phyloP scores from a whole-genome alignment of 495 filamentous ascomycete genomes.

The Penicillium mononematosum region DNA sequence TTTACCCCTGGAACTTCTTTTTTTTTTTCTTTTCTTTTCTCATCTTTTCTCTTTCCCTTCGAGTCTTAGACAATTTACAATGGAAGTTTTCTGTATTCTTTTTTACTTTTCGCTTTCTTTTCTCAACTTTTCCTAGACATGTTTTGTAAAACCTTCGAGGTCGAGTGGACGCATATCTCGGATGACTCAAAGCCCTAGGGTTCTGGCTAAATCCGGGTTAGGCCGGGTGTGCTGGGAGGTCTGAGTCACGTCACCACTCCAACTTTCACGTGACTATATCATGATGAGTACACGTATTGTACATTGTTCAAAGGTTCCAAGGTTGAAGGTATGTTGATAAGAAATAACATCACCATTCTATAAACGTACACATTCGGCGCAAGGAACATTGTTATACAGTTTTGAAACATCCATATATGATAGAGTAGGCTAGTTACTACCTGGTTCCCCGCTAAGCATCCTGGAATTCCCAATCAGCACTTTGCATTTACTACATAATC shows the following conservation, averaged over 20 bases:
- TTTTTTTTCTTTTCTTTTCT: constrained; percentile 10
- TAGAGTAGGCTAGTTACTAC: background rate
- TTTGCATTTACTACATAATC: constrained; percentile 6
- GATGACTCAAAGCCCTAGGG: constrained; percentile 20
- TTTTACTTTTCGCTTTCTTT: background rate
- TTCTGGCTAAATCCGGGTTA: constrained; percentile 18
- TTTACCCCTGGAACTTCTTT: constrained; percentile 24
- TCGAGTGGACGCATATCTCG: background rate
- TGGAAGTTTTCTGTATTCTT: too few species aligned
- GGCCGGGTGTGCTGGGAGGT: background rate
- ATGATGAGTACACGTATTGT: constrained; percentile 7
- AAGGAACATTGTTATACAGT: constrained; percentile 8
- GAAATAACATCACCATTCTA: background rate
- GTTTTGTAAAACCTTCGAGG: background rate
- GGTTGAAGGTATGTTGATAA: background rate
- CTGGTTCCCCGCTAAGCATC: background rate
- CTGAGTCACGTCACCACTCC: constrained; percentile 19
- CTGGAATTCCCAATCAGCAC: constrained; percentile 1
- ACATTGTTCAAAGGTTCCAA: background rate
- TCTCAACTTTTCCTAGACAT: background rate
- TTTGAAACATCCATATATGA: constrained; percentile 3
- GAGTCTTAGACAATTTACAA: too few species aligned
- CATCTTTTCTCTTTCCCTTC: background rate
- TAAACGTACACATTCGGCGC: background rate
- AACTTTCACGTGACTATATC: constrained; percentile 13